phyloP scores from a whole-genome alignment of 495 filamentous ascomycete genomes.

The Aspergillus homomorphus region DNA sequence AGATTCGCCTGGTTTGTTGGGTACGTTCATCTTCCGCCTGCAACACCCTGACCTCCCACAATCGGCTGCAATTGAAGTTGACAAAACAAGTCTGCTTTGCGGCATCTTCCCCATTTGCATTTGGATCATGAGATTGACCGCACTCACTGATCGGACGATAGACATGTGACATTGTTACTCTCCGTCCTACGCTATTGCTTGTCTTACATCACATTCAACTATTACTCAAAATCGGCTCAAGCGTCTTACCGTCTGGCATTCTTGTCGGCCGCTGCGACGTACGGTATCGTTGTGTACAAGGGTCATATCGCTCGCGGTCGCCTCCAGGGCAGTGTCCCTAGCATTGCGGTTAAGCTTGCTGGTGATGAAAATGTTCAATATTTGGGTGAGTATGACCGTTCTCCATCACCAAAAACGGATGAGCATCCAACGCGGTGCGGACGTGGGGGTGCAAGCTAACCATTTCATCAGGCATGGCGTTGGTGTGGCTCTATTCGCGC shows the following conservation, averaged over 20 bases:
- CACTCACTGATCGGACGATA: constrained; percentile 35
- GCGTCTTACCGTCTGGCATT: constrained; percentile 89
- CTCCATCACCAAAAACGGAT: background rate
- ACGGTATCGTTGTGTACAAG: constrained; percentile 99
- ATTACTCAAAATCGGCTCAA: constrained; percentile 65
- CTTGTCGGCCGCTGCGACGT: constrained; percentile 81
- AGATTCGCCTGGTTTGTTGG: constrained; percentile 85
- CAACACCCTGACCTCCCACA: background rate
- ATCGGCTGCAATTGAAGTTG: background rate
- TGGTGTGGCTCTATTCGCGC: constrained; percentile 89
- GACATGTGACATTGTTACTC: constrained; percentile 80
- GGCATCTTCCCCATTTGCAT: background rate
- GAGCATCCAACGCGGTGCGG: background rate
- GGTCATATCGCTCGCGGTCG: constrained; percentile 79
- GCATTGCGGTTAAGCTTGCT: constrained; percentile 59
- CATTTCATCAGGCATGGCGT: constrained; percentile 70
- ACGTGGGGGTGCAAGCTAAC: constrained; percentile 1
- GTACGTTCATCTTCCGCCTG: constrained; percentile 50
- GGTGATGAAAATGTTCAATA: constrained; percentile 98
- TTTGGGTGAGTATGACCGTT: constrained; percentile 61
- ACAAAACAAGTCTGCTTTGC: background rate
- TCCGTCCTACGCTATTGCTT: constrained; percentile 77
- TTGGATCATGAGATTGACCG: background rate
- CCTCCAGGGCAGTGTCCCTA: constrained; percentile 56
- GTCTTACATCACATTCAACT: constrained; percentile 81